phyloP scores from a whole-genome alignment of 2,329 filamentous ascomycete species.

The Colletotrichum plurivorum region DNA sequence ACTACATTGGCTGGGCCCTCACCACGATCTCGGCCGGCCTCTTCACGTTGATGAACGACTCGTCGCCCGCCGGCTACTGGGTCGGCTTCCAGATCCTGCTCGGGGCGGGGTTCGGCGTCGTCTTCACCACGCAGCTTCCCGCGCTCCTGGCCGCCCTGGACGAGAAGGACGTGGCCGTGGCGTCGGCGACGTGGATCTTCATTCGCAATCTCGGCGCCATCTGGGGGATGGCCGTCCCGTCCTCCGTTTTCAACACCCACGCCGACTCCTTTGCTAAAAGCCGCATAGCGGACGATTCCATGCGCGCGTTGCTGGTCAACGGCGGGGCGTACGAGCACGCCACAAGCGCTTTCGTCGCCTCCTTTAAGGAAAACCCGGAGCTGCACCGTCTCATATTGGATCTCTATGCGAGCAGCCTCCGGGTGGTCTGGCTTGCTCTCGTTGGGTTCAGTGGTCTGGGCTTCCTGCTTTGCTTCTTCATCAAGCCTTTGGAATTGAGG shows the following conservation, averaged over 20 bases:
- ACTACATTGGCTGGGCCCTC: background rate
- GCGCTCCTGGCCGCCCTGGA: constrained; percentile 2
- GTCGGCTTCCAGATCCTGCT: background rate
- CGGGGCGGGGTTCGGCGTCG: constrained; percentile 2
- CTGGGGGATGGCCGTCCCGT: constrained; percentile 12
- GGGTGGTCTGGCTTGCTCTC: background rate
- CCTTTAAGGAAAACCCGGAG: too few relatives aligned
- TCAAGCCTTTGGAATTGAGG: background rate
- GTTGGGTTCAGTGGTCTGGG: background rate
- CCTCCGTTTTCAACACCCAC: constrained; percentile 8
- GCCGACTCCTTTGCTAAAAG: too few relatives aligned
- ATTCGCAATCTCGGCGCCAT: constrained; percentile 5
- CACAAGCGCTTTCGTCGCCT: too few relatives aligned
- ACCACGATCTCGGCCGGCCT: background rate
- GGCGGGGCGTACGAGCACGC: too few relatives aligned
- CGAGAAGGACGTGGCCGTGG: constrained; percentile 9
- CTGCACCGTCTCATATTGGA: background rate
- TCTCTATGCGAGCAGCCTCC: background rate
- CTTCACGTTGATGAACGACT: background rate
- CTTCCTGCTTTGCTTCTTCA: background rate
- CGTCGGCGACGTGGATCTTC: constrained; percentile 12
- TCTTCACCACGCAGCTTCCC: constrained; percentile 6
- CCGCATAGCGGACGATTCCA: too few relatives aligned
- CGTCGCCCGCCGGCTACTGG: background rate
- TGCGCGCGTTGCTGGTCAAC: too few relatives aligned